Evolutionary conservation across 2,329 filamentous ascomycete species (phyloP).

Genomic region (Aureobasidium sp.): DNA sequence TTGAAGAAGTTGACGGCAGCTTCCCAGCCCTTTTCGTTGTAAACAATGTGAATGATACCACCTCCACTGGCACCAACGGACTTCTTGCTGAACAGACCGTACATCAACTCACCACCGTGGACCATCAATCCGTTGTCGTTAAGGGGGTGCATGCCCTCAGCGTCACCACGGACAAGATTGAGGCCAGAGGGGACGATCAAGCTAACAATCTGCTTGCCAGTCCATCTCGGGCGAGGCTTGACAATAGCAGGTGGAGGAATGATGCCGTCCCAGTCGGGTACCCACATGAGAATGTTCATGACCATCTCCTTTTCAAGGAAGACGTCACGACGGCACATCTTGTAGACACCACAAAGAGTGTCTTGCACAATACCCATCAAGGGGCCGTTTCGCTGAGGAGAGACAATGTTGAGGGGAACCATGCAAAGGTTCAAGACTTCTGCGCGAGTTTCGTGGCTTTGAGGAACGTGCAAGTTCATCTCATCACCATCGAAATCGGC

Average conservation of each 20-base stretch:
- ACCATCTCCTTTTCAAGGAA: conserved; percentile 86
- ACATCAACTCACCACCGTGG: conserved; percentile 80
- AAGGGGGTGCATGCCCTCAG: conserved; percentile 49
- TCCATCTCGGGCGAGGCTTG: conserved; percentile 90
- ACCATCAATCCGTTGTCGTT: conserved; percentile 75
- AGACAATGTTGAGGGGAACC: conserved; percentile 98
- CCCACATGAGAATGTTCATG: conserved; percentile 97
- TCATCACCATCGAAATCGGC: conserved; percentile 99
- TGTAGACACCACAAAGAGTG: conserved; percentile 92
- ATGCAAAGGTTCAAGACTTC: conserved; percentile 92
- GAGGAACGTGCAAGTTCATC: conserved; percentile 99
- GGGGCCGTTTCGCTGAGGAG: conserved; percentile 90
- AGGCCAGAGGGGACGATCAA: conserved; percentile 83
- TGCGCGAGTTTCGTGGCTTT: conserved; percentile 91
- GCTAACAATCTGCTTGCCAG: conserved; percentile 94
- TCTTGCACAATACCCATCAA: conserved; percentile 99
- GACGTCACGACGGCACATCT: conserved; percentile 85
- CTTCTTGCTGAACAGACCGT: conserved; percentile 88
- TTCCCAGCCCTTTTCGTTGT: conserved; percentile 83
- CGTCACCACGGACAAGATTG: conserved; percentile 56
- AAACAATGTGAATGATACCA: conserved; percentile 91
- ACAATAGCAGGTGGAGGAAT: conserved; percentile 90
- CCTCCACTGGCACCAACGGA: conserved; percentile 80
- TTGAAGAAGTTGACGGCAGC: conserved; percentile 94
- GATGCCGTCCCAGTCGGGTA: conserved; percentile 93